Conservation (phyloP, 2,329 filamentous ascomycete species). For the Pseudogymnoascus verrucosus region DNA sequence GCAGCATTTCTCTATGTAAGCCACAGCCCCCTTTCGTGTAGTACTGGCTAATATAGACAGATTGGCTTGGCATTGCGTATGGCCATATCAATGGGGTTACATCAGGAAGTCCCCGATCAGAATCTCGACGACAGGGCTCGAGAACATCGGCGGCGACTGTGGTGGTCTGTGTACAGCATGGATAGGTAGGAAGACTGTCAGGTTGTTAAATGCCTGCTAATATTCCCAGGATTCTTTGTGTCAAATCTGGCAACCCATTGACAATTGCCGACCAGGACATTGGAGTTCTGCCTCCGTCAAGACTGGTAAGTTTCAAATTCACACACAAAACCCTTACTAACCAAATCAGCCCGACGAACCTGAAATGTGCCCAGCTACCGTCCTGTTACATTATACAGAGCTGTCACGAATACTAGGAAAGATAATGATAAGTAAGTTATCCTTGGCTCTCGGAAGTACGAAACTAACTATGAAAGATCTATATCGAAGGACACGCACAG, state of each 20-base stretch:
- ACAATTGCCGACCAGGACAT: conserved; percentile 49
- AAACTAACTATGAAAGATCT: conserved; percentile 30
- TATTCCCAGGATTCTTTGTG: conserved; percentile 35
- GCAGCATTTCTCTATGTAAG: conserved; percentile 44
- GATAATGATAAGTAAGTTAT: conserved; percentile 32
- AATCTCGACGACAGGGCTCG: conserved; percentile 33
- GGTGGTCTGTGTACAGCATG: conserved; percentile 50
- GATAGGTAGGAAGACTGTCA: conserved; percentile 30
- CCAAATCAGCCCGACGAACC: conserved; percentile 27
- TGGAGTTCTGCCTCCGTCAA: conserved; percentile 32
- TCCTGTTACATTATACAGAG: conserved; percentile 44
- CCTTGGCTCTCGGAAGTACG: too few relatives aligned
- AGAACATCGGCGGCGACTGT: conserved; percentile 44
- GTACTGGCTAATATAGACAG: conserved; percentile 18
- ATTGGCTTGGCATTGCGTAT: conserved; percentile 47
- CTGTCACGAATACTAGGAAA: conserved; percentile 44
- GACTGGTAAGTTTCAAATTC: conserved; percentile 20
- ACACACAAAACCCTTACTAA: not conserved
- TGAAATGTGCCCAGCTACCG: conserved; percentile 37
- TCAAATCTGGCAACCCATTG: conserved; percentile 47
- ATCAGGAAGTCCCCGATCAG: conserved; percentile 40
- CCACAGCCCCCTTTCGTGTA: not conserved
- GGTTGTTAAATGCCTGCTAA: conserved; percentile 1
- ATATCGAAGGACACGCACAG: conserved; percentile 40
- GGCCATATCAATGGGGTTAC: conserved; percentile 49